Evolutionary conservation across 1,284 basidiomycete genomes (phyloP), one percentile per base, ranked within the genome.

Genomic region (Cryptococcus hybrid): DNA sequence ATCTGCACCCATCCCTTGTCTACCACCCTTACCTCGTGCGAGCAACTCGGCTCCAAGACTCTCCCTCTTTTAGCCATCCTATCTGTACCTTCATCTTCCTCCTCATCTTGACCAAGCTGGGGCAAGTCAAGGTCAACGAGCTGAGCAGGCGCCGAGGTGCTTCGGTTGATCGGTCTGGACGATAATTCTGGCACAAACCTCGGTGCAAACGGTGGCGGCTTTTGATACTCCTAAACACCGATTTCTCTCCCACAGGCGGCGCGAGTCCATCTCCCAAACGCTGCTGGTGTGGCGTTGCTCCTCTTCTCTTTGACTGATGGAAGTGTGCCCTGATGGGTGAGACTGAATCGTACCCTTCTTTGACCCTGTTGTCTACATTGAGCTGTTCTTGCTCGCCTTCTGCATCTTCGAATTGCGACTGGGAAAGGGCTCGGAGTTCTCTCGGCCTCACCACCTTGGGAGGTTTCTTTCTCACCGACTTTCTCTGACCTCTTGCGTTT

Each of bases 381-480:
- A 88, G 86, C 63, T 88, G 84, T 4, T 89, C 90, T 59, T 86
- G 82, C n/a, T 86, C 88, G 59, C 93, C 92, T 62, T 92, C 89
- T 5, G 91, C 92, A 72, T 93, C 91, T 84, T 90, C 86, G 69
- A 94, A 94, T 68, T 93, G 92, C 5, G 89, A 92, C 1, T 76
- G 83, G 3, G 84, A 82, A 8, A 68, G n/a, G 7, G 62, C 59
- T 54, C 68, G 66, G 47, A 58, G 46, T 7, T 59, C 55, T 76
- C 68, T 56, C 7, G 71, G 65, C 55, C 80, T 80, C 13, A 68
- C 69, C 11, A 70, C 70, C 15, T 69, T 54, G 35, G 13, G 24
- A 11, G 39, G 4, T 24, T 42, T 40, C 15, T 43, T 42, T 34
- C 56, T 57, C 47, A 61, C 50, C 12, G 50, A 53, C 47, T 44